Conservation (phyloP, 2,329 filamentous ascomycete genomes). For the Cercospora beticola region DNA sequence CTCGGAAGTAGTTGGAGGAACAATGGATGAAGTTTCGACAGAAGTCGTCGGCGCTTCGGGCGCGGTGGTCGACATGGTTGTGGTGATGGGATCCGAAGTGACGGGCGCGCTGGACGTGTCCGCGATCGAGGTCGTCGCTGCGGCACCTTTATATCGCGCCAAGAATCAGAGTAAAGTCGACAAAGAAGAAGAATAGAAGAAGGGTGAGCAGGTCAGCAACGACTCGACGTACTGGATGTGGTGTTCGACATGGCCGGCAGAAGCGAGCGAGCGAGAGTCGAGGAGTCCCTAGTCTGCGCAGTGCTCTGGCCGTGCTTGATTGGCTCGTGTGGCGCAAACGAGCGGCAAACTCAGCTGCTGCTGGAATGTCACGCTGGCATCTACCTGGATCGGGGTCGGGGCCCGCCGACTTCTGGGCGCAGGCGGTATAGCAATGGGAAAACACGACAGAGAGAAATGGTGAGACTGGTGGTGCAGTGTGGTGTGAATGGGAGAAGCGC, state of each 20-base stretch:
- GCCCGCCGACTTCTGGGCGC: neutral
- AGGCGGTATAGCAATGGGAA: neutral
- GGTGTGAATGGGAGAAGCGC: neutral
- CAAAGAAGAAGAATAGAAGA: conserved; percentile 3
- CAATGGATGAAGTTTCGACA: conserved; percentile 15
- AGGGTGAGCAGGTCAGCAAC: neutral
- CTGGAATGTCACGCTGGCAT: conserved; percentile 12
- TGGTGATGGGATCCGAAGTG: conserved; percentile 9
- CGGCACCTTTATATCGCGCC: neutral
- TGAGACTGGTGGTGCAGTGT: neutral
- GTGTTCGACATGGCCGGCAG: conserved; percentile 11
- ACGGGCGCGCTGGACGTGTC: conserved; percentile 2
- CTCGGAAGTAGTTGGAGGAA: conserved; percentile 20
- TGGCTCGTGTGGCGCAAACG: conserved; percentile 9
- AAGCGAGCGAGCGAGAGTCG: neutral
- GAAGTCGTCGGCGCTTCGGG: conserved; percentile 4
- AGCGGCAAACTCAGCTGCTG: conserved; percentile 13
- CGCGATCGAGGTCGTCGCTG: neutral
- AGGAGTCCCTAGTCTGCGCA: neutral
- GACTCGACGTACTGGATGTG: conserved; percentile 14
- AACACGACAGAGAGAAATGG: neutral
- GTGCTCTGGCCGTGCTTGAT: conserved; percentile 1
- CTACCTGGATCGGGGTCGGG: conserved; percentile 6
- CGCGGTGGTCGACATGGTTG: conserved; percentile 16
- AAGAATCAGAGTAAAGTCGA: conserved; percentile 9